Conservation (phyloP, 306 rosid species). For the Mucuna pruriens region DNA sequence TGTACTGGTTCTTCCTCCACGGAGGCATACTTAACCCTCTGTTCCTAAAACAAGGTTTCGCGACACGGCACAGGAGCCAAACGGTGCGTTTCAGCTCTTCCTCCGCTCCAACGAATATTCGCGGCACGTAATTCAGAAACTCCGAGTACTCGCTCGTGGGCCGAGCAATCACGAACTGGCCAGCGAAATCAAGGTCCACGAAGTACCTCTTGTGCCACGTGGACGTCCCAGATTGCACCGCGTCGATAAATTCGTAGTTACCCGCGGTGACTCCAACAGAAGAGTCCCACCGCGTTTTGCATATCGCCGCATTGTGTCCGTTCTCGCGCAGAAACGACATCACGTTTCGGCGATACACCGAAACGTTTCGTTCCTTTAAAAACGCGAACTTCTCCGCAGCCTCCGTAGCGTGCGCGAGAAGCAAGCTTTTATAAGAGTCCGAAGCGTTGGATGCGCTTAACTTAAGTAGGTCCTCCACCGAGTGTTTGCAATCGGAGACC, state of each 20-base stretch:
- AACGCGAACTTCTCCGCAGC: slow-evolving; percentile 47
- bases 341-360: slow-evolving; percentile 49
- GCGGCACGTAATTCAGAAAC: slow-evolving; percentile 52
- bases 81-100: slow-evolving; percentile 71
- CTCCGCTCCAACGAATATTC: slow-evolving; percentile 53
- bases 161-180: slow-evolving; percentile 40
- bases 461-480: slow-evolving; percentile 36
- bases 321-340: slow-evolving; percentile 61
- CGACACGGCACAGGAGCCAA: slow-evolving; percentile 52
- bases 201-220: slow-evolving; percentile 55
- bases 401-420: slow-evolving; percentile 53
- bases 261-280: slow-evolving; percentile 59
- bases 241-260: slow-evolving; percentile 74
- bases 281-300: slow-evolving; percentile 77
- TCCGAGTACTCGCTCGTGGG: slow-evolving; percentile 38
- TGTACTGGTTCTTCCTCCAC: slow-evolving; percentile 82
- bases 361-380: slow-evolving; percentile 28
- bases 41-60: slow-evolving; percentile 62
- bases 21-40: slow-evolving; percentile 69
- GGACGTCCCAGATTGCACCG: slow-evolving; percentile 37
- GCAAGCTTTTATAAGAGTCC: slow-evolving; percentile 50
- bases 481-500: slow-evolving; percentile 35
- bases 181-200: slow-evolving; percentile 54
- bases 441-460: neutral
- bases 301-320: slow-evolving; percentile 81